phyloP scores from a whole-genome alignment of 208 protist genomes.

The Leishmania amazonensis region DNA sequence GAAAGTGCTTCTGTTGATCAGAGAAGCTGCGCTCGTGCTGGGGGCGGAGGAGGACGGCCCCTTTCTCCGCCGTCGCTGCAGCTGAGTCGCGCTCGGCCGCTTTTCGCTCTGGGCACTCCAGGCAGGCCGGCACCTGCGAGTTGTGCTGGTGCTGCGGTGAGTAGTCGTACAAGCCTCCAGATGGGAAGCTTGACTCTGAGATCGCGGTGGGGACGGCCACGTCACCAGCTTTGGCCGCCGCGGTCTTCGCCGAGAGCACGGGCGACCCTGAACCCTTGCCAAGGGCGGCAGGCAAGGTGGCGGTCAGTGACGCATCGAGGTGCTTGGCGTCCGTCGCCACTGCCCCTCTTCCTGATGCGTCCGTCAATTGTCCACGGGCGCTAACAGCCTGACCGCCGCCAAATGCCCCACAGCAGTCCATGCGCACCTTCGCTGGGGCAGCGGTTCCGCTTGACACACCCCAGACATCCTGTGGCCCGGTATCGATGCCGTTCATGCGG shows the following conservation, averaged over 20 bases:
- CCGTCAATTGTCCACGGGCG: not conserved
- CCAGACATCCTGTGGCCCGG: not conserved
- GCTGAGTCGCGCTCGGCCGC: slow-evolving; percentile 4
- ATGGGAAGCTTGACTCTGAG: not conserved
- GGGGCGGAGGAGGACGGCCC: not conserved
- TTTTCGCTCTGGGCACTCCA: slow-evolving; percentile 8
- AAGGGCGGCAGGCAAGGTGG: not conserved
- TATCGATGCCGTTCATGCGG: slow-evolving; percentile 16
- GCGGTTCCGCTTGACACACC: not conserved
- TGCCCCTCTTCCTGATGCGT: not conserved
- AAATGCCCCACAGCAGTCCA: slow-evolving; percentile 13
- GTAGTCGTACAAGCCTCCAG: not conserved
- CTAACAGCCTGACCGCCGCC: not conserved
- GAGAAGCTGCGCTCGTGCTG: not conserved
- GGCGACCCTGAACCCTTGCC: not conserved
- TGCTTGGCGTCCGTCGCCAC: not conserved
- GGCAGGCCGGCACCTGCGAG: not conserved
- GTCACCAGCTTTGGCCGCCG: not conserved
- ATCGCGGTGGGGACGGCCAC: not conserved
- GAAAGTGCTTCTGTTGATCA: not conserved
- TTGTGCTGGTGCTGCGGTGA: not conserved
- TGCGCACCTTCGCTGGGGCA: not conserved
- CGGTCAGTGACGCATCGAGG: not conserved
- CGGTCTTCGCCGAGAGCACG: not conserved
- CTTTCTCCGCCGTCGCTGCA: not conserved